These are phyloP conservation scores for Cordyceps javanica DNA, from an alignment of 2,329 filamentous ascomycete genomes.

Conservation along the genomic window DNA sequence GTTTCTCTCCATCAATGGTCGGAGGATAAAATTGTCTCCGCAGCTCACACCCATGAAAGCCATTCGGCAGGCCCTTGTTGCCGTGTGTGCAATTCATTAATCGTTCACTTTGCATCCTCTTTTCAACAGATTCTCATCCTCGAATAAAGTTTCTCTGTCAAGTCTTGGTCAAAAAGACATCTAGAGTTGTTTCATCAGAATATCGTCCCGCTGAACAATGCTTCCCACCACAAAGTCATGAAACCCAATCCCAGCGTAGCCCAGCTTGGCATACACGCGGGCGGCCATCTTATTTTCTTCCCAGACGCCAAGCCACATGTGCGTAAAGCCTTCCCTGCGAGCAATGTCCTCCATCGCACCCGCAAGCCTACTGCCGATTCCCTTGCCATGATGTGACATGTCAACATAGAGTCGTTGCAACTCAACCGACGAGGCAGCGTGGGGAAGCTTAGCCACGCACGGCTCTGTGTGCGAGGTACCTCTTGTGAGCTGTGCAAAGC, in stretches of 20 bases:
- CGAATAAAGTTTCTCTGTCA: too few species aligned
- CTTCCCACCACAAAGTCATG: conserved; percentile 37
- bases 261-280: conserved; percentile 34
- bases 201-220: conserved; percentile 35
- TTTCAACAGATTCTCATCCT: too few species aligned
- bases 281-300: conserved; percentile 36
- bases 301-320: conserved; percentile 43
- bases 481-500: conserved; percentile 35
- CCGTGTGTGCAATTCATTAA: too few species aligned
- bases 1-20: too few species aligned
- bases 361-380: conserved; percentile 31
- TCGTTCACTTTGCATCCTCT: too few species aligned
- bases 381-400: conserved; percentile 28
- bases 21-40: too few species aligned
- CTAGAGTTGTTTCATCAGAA: conserved; percentile 31
- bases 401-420: conserved; percentile 39
- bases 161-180: too few species aligned
- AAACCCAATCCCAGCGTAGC: conserved; percentile 32
- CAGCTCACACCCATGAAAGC: too few species aligned
- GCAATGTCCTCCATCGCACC: conserved; percentile 27
- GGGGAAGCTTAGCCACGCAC: conserved; percentile 26
- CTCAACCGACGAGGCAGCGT: conserved; percentile 25
- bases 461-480: conserved; percentile 28
- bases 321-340: conserved; percentile 28
- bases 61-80: too few species aligned